phyloP scores from a whole-genome alignment of 2,329 filamentous ascomycete genomes.

The Bipolaris bicolor region DNA sequence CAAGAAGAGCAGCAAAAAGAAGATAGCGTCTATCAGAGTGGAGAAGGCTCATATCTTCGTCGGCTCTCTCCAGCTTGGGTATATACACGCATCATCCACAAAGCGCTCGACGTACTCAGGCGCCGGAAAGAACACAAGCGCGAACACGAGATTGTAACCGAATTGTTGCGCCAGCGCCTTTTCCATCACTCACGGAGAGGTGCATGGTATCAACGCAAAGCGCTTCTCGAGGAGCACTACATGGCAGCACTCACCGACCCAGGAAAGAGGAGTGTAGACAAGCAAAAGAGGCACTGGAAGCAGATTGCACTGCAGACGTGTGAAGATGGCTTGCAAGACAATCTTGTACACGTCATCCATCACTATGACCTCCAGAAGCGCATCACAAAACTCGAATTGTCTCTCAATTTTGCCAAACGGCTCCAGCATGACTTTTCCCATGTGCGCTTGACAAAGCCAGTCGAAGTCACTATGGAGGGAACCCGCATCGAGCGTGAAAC shows the following conservation, averaged over 20 bases:
- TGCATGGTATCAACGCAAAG: constrained; percentile 94
- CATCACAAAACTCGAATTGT: constrained; percentile 86
- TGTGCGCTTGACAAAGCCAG: constrained; percentile 75
- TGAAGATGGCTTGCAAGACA: constrained; percentile 84
- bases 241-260: constrained; percentile 63
- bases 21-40: constrained; percentile 74
- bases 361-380: constrained; percentile 96
- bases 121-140: constrained; percentile 79
- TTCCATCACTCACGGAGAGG: constrained; percentile 87
- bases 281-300: constrained; percentile 83
- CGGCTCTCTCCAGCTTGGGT: constrained; percentile 91
- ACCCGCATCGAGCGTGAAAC: constrained; percentile 73
- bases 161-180: constrained; percentile 78
- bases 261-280: constrained; percentile 53
- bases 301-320: constrained; percentile 78
- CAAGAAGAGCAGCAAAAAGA: constrained; percentile 79
- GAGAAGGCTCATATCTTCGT: constrained; percentile 86
- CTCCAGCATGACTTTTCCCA: constrained; percentile 93
- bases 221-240: constrained; percentile 92
- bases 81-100: constrained; percentile 91
- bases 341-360: constrained; percentile 86
- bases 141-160: constrained; percentile 75
- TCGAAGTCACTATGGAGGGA: constrained; percentile 77
- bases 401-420: constrained; percentile 79
- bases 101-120: constrained; percentile 78